These are phyloP conservation scores for Sclerotinia trifoliorum DNA, from an alignment of 2,329 filamentous ascomycete species.

Conservation along the genomic window DNA sequence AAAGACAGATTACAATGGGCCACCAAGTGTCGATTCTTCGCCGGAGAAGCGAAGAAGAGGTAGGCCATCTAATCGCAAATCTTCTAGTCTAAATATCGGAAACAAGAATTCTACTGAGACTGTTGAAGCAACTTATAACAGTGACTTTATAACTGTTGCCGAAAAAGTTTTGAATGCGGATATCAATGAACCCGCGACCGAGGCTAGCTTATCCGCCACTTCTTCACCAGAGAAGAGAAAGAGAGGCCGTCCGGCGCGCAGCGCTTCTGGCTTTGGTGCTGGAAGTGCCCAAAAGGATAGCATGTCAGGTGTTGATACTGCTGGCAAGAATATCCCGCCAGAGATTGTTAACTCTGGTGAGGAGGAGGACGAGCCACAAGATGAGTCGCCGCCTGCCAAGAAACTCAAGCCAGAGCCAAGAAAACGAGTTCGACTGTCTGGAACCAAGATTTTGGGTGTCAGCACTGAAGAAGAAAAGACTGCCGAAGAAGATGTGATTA, in stretches of 20 bases:
- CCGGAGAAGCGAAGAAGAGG: constrained; percentile 8
- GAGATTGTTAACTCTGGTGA: not conserved
- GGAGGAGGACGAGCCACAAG: not conserved
- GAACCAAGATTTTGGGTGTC: not conserved
- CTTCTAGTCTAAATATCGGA: not conserved
- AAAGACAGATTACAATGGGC: not conserved
- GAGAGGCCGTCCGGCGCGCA: not conserved
- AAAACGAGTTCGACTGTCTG: constrained; percentile 1
- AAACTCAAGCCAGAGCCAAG: constrained; percentile 1
- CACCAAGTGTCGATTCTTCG: not conserved
- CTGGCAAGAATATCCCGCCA: not conserved
- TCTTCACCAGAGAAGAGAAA: constrained; percentile 2
- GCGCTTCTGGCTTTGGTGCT: not conserved
- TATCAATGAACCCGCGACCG: not conserved
- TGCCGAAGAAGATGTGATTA: not conserved
- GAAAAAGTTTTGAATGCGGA: not conserved
- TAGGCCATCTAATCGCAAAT: not conserved
- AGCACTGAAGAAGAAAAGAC: not conserved
- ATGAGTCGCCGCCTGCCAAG: not conserved
- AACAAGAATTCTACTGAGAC: not conserved
- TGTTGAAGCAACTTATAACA: not conserved
- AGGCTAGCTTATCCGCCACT: not conserved
- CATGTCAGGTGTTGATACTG: not conserved
- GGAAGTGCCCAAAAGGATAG: not conserved
- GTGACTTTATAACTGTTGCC: not conserved